phyloP scores from a whole-genome alignment of 331 rosid species.

The Spiraea crenata region DNA sequence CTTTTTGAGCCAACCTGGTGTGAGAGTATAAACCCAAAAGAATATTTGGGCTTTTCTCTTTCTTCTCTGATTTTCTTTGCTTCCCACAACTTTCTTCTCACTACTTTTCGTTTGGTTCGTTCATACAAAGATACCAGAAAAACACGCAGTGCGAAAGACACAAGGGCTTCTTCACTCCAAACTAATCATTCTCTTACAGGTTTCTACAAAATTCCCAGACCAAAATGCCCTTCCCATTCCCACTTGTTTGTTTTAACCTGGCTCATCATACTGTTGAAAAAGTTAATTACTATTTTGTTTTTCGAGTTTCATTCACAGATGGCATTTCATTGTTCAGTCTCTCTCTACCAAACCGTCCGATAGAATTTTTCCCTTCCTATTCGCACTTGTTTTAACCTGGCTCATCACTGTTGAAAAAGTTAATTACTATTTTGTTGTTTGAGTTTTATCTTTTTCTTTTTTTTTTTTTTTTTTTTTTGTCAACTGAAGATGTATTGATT shows the following conservation, averaged over 20 bases:
- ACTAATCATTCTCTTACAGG: conserved; percentile 12
- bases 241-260: conserved; percentile 1
- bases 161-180: conserved; percentile 4
- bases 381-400: too few relatives aligned
- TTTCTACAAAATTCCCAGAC: conserved; percentile 15
- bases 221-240: conserved; percentile 25
- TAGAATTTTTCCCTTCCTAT: too few relatives aligned
- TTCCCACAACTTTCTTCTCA: conserved; percentile 54
- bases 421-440: too few relatives aligned
- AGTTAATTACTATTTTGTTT: background rate
- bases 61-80: conserved; percentile 38
- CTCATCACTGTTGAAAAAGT: too few relatives aligned
- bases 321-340: too few relatives aligned
- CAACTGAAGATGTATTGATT: too few relatives aligned
- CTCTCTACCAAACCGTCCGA: too few relatives aligned
- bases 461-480: too few relatives aligned
- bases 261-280: background rate
- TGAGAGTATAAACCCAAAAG: conserved; percentile 51
- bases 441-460: too few relatives aligned
- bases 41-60: conserved; percentile 43
- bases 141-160: conserved; percentile 4
- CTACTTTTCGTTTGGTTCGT: conserved; percentile 30
- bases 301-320: background rate
- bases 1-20: conserved; percentile 49
- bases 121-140: conserved; percentile 29